phyloP scores from a whole-genome alignment of 805 yeast species.

The Grigorovia transvaalensis region DNA sequence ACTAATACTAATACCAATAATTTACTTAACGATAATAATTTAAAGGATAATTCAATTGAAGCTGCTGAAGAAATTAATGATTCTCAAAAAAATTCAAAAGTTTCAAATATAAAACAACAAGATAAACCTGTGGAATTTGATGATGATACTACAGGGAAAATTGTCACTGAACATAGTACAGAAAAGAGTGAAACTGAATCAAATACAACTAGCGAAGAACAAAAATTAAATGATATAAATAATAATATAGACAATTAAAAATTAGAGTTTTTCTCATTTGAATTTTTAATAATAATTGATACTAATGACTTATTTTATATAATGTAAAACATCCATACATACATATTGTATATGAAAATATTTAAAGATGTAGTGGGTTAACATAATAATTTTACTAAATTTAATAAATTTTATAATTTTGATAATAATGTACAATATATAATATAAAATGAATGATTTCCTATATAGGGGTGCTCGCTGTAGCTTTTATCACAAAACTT shows the following conservation, averaged over 20 bases:
- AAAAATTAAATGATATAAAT: neutral
- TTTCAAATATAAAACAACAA: neutral
- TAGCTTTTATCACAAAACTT: neutral
- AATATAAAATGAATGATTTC: neutral
- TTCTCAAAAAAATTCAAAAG: neutral
- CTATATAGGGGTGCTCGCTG: neutral
- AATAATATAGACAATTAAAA: neutral
- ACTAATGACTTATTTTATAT: too few relatives aligned
- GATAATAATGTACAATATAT: neutral
- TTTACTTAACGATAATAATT: neutral
- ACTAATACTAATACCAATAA: too few relatives aligned
- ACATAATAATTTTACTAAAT: too few relatives aligned
- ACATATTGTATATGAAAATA: too few relatives aligned
- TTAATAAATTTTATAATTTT: too few relatives aligned
- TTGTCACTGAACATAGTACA: too few relatives aligned
- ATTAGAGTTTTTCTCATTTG: too few relatives aligned
- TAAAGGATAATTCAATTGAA: conserved; percentile 3
- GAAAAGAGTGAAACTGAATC: neutral
- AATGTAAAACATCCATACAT: too few relatives aligned
- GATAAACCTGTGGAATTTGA: neutral
- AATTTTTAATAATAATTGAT: too few relatives aligned
- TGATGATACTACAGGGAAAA: neutral
- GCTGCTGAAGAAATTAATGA: neutral
- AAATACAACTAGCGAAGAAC: neutral
- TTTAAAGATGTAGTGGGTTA: neutral